A percentile compares a stretch with the other conserved stretches of the same genome.
These are phyloP conservation scores for Pyrus betulifolia DNA, from an alignment of 306 rosid genomes.

Conservation along the genomic window DNA sequence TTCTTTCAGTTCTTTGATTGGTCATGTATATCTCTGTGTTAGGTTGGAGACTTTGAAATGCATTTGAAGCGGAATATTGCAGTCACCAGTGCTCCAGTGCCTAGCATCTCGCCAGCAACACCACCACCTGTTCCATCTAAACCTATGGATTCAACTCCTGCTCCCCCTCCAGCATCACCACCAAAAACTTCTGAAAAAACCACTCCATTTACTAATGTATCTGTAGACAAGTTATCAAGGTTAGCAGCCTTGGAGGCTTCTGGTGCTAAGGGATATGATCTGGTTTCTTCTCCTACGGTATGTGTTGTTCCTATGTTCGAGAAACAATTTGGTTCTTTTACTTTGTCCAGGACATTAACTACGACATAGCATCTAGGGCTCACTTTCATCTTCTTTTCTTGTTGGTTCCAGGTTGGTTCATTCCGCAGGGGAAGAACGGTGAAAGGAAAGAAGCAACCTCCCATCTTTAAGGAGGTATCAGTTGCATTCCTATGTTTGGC, in stretches of 20 bases:
- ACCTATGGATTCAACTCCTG: conserved; percentile 68
- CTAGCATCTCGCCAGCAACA: conserved; percentile 59
- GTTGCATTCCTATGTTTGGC: conserved; percentile 10
- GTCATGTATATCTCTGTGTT: conserved; percentile 18
- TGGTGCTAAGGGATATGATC: conserved; percentile 48
- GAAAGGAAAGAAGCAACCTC: conserved; percentile 84
- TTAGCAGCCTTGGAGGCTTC: conserved; percentile 83
- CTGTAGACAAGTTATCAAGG: conserved; percentile 47
- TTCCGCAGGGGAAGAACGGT: conserved; percentile 76
- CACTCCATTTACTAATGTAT: conserved; percentile 45
- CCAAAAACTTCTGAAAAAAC: conserved; percentile 51
- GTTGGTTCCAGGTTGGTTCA: conserved; percentile 60
- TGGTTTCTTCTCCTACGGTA: conserved; percentile 75
- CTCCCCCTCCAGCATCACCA: conserved; percentile 39
- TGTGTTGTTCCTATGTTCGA: conserved; percentile 4
- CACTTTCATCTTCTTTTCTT: background rate
- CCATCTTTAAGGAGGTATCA: conserved; percentile 77
- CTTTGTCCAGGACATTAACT: background rate
- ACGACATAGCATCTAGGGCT: conserved; percentile 12
- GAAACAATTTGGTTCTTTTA: background rate
- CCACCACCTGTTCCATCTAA: conserved; percentile 76
- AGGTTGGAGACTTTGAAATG: conserved; percentile 98
- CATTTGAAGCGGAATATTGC: conserved; percentile 84
- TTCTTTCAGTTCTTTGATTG: conserved; percentile 14
- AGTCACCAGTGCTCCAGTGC: conserved; percentile 49